phyloP scores from a whole-genome alignment of 2,329 filamentous ascomycete species.

The Didymella keratinophila region DNA sequence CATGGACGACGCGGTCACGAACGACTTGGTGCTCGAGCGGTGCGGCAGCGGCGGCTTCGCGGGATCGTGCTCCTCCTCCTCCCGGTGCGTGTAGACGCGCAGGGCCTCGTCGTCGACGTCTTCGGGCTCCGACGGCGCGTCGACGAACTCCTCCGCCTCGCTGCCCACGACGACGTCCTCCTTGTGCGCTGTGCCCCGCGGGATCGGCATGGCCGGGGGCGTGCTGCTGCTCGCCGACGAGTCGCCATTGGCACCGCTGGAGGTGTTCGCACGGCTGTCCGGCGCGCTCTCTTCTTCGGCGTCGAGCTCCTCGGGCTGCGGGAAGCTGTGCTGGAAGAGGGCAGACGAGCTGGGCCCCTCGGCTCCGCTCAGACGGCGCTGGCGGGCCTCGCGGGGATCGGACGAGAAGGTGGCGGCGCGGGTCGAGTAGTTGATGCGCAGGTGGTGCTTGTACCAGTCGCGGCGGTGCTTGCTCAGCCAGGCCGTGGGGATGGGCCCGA shows the following conservation, averaged over 20 bases:
- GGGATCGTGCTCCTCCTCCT: slow-evolving; percentile 26
- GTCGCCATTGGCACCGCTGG: neutral
- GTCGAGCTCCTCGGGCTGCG: slow-evolving; percentile 50
- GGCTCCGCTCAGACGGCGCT: slow-evolving; percentile 53
- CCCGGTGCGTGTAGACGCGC: slow-evolving; percentile 29
- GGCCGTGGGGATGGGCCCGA: slow-evolving; percentile 70
- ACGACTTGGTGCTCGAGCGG: slow-evolving; percentile 44
- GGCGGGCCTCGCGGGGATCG: slow-evolving; percentile 54
- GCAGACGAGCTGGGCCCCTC: slow-evolving; percentile 52
- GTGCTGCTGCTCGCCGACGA: slow-evolving; percentile 29
- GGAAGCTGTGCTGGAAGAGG: slow-evolving; percentile 52
- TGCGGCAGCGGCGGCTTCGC: slow-evolving; percentile 21
- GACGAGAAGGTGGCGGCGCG: slow-evolving; percentile 61
- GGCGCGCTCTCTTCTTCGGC: slow-evolving; percentile 37
- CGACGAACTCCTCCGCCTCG: slow-evolving; percentile 36
- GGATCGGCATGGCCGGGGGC: slow-evolving; percentile 42
- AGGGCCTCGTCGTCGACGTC: slow-evolving; percentile 31
- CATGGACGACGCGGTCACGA: slow-evolving; percentile 42
- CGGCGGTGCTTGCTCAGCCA: slow-evolving; percentile 70
- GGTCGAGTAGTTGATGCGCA: slow-evolving; percentile 55
- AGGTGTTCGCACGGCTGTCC: neutral
- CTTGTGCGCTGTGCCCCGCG: slow-evolving; percentile 38
- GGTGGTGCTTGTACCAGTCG: slow-evolving; percentile 66
- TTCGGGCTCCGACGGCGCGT: slow-evolving; percentile 46
- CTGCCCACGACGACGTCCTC: slow-evolving; percentile 30